A percentile compares a stretch with the other conserved stretches of the same genome.
phyloP scores from a whole-genome alignment of 371 early-diverging fungal genomes.

The Mortierella sp. region DNA sequence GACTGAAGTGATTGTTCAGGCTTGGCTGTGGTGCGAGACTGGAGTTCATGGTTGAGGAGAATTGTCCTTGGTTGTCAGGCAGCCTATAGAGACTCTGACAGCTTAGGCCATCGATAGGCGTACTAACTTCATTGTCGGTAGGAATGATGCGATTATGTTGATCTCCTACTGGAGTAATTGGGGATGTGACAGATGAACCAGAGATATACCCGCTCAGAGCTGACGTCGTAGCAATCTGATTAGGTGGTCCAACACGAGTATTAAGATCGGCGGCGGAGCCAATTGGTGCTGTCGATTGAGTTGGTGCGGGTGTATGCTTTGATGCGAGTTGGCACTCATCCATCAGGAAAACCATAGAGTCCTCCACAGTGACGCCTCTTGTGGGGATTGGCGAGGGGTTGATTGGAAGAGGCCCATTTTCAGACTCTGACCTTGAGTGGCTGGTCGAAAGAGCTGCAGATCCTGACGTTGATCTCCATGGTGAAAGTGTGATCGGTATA shows the following conservation, averaged over 20 bases:
- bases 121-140: slow-evolving; percentile 22
- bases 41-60: slow-evolving; percentile 1
- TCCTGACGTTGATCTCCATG: slow-evolving; percentile 44
- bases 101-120: slow-evolving; percentile 11
- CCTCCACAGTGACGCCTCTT: slow-evolving; percentile 15
- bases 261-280: slow-evolving; percentile 12
- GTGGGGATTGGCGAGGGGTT: slow-evolving; percentile 8
- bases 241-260: not conserved
- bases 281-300: slow-evolving; percentile 16
- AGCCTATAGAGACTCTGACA: not conserved
- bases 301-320: slow-evolving; percentile 13
- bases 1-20: slow-evolving; percentile 13
- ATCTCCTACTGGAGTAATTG: slow-evolving; percentile 23
- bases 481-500: slow-evolving; percentile 41
- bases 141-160: slow-evolving; percentile 9
- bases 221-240: not conserved
- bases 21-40: slow-evolving; percentile 17
- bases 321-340: slow-evolving; percentile 43
- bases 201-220: slow-evolving; percentile 8
- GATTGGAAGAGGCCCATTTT: slow-evolving; percentile 8
- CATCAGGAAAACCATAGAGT: slow-evolving; percentile 55
- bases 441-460: slow-evolving; percentile 28
- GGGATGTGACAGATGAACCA: slow-evolving; percentile 19
- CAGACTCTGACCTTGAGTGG: slow-evolving; percentile 48
- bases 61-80: slow-evolving; percentile 14